Evolutionary conservation across 106 monocot species (phyloP), one percentile per base, ranked within the genome.

Genomic region (Allium cepa): DNA sequence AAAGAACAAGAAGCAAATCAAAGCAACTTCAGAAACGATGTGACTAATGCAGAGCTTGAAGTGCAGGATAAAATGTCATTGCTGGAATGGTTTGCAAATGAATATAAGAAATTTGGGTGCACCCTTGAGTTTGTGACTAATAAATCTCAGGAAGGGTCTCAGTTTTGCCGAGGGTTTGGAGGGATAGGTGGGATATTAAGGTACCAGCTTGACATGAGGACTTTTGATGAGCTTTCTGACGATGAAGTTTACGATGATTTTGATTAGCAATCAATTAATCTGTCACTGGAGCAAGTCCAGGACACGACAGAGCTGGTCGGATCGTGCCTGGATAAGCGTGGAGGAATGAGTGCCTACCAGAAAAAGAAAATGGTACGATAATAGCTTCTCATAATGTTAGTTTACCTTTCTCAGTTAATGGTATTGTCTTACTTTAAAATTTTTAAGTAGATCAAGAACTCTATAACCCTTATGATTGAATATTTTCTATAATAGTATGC

Each of bases 211-310:
- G 81, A 85, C 11, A 78, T 85, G 72, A 75, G 85, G 57, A 63
- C 81, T 48, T 76, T 85, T 53, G 85, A 85, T 58, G 85, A 85
- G 69, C 59, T 61, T 4, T 85, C 80, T 8, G 72, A 75, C n/a
- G 84, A 72, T 9, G 77, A 72, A 36, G 8, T 79, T 9, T 68
- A 78, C 49, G 75, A 81, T 46, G 78, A 85, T 73, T 74, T 67
- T 75, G 81, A 81, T 59, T 85, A 85, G 85, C 85, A 85, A 75
- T 85, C 78, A 85, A 64, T 16, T 22, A 76, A 81, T 17, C 47
- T 69, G 58, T 69, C 65, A 57, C 74, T 65, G 74, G 75, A 57
- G 51, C 77, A 27, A 70, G 76, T 73, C 64, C 71, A 62, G 78
- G 58, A 27, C 10, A 52, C 11, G 61, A 27, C 60, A 8, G 68